Evolutionary conservation across 1,284 basidiomycete species (phyloP), one percentile per base, ranked within the genome.

Genomic region (Pseudozyma thailandica): DNA sequence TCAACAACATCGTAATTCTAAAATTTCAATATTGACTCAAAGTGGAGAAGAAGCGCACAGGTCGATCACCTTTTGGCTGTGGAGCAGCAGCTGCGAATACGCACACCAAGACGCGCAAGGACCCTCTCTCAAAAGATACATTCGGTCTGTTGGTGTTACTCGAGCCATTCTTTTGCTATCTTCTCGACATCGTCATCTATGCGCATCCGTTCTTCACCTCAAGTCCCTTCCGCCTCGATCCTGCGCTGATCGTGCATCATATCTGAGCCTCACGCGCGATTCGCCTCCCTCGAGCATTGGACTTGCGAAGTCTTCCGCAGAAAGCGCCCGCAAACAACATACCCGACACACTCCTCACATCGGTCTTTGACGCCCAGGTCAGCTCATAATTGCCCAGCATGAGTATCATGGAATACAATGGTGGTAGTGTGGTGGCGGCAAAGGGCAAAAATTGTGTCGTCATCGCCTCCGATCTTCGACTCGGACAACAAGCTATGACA

Each of bases 401-500:
- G 80, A 78, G 75, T 61, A 76, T 80, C 46, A 79, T 82, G 90
- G 88, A 92, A 85, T 88, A 89, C 75, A 94, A 94, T 87, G 93
- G 93, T 86, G 96, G 96, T 85, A 96, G 93, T 85, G 93, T 96
- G 79, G 89, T 99, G 85, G 96, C 96, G 85, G 98, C 98, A 94
- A 91, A 91, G 66, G 96, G 96, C 72, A 98, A 98, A 86, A 92
- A 94, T 81, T 99, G 96, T 84, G 96, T 99, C 60, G 96, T 95
- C 57, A 98, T 99, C 85, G 96, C 96, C 30, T 93, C 90, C 51
- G 96, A 99, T 85, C 84, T 97, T 75, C 89, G 96, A 70, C 86
- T 98, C 63, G 96, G 96, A 66, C 92, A 92, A 78, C 92, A 95
- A 83, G 89, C 92, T 12, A 85, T 96, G 77, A 91, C 92, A 39